These are phyloP conservation scores for Penicillium corylophilum DNA, from an alignment of 2,329 filamentous ascomycete species.

Conservation along the genomic window DNA sequence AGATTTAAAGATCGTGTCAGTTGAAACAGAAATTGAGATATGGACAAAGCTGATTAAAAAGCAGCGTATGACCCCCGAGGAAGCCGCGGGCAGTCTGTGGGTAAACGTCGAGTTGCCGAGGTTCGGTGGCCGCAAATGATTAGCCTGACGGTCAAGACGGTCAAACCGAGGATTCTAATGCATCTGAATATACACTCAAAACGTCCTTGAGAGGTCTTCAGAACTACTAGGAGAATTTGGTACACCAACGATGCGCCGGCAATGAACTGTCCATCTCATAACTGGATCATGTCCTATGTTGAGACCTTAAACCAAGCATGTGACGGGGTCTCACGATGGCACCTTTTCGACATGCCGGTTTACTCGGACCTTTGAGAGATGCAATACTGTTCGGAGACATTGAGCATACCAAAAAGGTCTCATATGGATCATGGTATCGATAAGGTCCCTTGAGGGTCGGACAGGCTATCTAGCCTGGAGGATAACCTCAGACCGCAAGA, in stretches of 20 bases:
- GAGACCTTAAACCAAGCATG: not conserved
- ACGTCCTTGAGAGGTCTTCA: not conserved
- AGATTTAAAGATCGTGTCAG: not conserved
- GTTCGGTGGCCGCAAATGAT: constrained; percentile 17
- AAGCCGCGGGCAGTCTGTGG: constrained; percentile 28
- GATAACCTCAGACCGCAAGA: not conserved
- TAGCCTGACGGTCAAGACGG: constrained; percentile 2
- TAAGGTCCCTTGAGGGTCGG: too few species aligned
- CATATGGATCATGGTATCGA: too few species aligned
- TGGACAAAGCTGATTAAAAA: constrained; percentile 13
- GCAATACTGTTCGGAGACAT: not conserved
- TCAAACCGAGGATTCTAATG: not conserved
- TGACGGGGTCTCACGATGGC: not conserved
- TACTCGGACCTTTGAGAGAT: not conserved
- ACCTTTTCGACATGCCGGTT: not conserved
- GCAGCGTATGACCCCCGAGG: constrained; percentile 7
- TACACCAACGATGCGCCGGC: not conserved
- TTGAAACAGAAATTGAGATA: constrained; percentile 3
- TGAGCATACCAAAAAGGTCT: not conserved
- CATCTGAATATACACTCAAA: not conserved
- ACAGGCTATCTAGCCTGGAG: not conserved
- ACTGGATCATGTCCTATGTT: not conserved
- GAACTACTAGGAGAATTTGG: not conserved
- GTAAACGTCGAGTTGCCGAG: constrained; percentile 34
- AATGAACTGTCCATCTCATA: not conserved